phyloP scores from a whole-genome alignment of 805 yeast species.

The Zygotorulaspora sp. region DNA sequence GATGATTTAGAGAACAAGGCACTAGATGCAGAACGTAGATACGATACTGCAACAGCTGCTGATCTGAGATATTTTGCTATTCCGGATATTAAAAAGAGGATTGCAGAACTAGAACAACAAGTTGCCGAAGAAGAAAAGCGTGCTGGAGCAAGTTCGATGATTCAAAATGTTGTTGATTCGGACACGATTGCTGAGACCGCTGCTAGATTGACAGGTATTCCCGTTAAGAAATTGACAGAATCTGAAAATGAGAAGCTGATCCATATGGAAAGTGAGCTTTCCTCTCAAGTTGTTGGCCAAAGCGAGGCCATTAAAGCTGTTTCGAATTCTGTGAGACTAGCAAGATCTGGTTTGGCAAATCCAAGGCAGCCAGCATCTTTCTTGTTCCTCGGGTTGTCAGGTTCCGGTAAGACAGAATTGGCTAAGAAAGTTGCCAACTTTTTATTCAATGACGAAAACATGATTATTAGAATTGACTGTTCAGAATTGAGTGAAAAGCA shows the following conservation, averaged over 20 bases:
- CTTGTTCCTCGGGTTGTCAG: conserved; percentile 89
- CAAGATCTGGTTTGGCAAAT: conserved; percentile 91
- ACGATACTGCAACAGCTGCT: conserved; percentile 90
- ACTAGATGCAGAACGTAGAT: conserved; percentile 93
- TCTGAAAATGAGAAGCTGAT: conserved; percentile 92
- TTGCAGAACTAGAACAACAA: conserved; percentile 65
- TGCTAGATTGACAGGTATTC: conserved; percentile 94
- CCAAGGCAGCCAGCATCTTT: conserved; percentile 97
- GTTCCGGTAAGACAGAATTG: conserved; percentile 97
- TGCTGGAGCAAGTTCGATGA: conserved; percentile 57
- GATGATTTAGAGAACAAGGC: conserved; percentile 94
- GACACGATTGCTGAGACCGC: conserved; percentile 96
- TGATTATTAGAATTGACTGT: conserved; percentile 96
- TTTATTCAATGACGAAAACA: conserved; percentile 91
- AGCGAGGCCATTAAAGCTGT: conserved; percentile 94
- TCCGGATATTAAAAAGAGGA: conserved; percentile 80
- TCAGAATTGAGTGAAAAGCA: conserved; percentile 94
- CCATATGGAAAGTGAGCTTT: conserved; percentile 85
- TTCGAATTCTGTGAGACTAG: conserved; percentile 86
- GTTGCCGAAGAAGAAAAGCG: conserved; percentile 72
- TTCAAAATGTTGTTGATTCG: conserved; percentile 84
- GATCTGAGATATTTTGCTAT: conserved; percentile 96
- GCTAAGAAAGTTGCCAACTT: conserved; percentile 97
- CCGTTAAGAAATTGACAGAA: conserved; percentile 89
- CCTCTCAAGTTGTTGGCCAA: conserved; percentile 89